Evolutionary conservation across 1,284 basidiomycete species (phyloP).

Genomic region (Fomitopsis betulina): DNA sequence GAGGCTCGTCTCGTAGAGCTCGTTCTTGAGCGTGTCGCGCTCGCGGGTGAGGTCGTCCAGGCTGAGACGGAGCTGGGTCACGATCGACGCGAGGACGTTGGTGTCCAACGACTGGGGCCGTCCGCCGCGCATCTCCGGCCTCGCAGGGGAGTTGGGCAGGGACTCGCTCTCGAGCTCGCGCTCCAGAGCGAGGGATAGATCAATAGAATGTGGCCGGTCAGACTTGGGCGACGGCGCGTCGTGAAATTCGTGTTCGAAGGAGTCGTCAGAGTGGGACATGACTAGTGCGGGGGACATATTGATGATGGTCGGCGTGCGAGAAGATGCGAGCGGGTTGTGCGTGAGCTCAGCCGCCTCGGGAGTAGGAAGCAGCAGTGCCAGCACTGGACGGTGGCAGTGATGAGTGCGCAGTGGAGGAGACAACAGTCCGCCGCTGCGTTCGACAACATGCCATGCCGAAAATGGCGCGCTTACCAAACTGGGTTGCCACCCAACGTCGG

Average conservation of each 20-base stretch:
- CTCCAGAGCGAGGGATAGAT: constrained; percentile 73
- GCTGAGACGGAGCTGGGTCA: constrained; percentile 60
- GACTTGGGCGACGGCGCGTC: constrained; percentile 12
- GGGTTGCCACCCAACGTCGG: not conserved
- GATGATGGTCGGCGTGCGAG: constrained; percentile 7
- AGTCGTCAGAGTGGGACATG: constrained; percentile 11
- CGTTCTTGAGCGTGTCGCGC: constrained; percentile 54
- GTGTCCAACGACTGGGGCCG: constrained; percentile 62
- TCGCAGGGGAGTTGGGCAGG: constrained; percentile 34
- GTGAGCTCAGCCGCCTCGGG: not conserved
- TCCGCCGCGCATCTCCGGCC: constrained; percentile 8
- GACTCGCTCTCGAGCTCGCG: constrained; percentile 66
- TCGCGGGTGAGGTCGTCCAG: constrained; percentile 60
- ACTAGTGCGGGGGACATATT: constrained; percentile 18
- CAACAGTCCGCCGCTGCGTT: not conserved
- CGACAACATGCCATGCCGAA: not conserved
- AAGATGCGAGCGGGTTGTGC: not conserved
- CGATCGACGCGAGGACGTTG: constrained; percentile 68
- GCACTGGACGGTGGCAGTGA: constrained; percentile 5
- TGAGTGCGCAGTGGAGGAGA: not conserved
- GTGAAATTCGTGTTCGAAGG: constrained; percentile 2
- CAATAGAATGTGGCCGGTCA: constrained; percentile 59
- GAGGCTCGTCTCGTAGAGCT: constrained; percentile 44
- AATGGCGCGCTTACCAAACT: not conserved
- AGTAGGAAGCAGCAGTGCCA: constrained; percentile 1